These are phyloP conservation scores for Hemisphaericaspora subhashii DNA, from an alignment of 1,139 yeast genomes.

Conservation along the genomic window DNA sequence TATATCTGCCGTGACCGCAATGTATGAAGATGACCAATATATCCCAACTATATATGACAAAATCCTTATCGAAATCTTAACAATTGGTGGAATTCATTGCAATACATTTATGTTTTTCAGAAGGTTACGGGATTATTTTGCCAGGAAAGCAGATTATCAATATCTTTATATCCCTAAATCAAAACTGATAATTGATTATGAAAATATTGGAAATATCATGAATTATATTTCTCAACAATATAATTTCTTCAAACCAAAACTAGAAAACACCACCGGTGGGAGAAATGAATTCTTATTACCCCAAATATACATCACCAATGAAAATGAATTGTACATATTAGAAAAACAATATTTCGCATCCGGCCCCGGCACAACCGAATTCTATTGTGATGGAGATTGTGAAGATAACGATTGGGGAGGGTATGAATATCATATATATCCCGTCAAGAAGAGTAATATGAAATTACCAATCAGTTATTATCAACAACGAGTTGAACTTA, in stretches of 20 bases:
- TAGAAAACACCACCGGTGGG: neutral
- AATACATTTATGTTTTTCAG: conserved; percentile 9
- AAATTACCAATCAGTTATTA: neutral
- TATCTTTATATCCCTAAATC: conserved; percentile 10
- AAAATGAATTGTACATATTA: neutral
- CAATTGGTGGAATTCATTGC: conserved; percentile 3
- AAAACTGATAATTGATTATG: neutral
- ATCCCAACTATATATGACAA: conserved; percentile 11
- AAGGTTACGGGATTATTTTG: conserved; percentile 10
- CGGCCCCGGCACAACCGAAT: neutral
- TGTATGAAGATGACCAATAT: conserved; percentile 12
- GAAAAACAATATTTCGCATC: neutral
- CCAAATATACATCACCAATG: neutral
- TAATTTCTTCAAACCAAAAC: neutral
- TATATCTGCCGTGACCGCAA: conserved; percentile 5
- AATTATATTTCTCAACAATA: neutral
- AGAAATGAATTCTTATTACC: neutral
- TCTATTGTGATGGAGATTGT: neutral
- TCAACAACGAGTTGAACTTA: neutral
- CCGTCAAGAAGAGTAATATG: neutral
- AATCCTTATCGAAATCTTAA: conserved; percentile 6
- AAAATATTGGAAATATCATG: neutral
- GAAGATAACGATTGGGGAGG: neutral
- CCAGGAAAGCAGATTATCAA: conserved; percentile 9
- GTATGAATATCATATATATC: neutral